Evolutionary conservation across 78 protist species (phyloP), one percentile per base, ranked within the genome.

Genomic region (Dictyostelium capitatum): DNA sequence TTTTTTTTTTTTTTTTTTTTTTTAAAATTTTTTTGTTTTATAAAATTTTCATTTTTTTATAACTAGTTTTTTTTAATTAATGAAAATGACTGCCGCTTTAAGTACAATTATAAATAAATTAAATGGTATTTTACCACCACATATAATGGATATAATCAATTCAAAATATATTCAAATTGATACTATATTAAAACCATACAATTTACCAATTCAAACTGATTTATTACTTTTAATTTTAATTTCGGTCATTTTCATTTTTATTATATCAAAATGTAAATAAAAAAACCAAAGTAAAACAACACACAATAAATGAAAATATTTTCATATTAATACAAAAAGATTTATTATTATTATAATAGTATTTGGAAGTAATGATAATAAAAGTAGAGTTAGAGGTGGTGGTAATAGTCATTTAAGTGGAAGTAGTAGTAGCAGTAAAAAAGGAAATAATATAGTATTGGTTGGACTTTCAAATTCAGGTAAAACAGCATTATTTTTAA

Each of bases 401-500:
- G 5, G 25, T 10, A 2, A 11, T 28, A 23, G 50, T 28, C 43
- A 37, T 37, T 3, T 37, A 3, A 69, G 67, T 32, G 75, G 75
- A 12, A n/a, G 50, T 25, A 25, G 50, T 17, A 12, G 25, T 10
- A 2, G n/a, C 17, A 23, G 25, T 48, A 87, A 87, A 56, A 87
- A 69, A 77, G 93, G 93, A 46, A 65, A 77, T 37, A 28, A 43
- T 37, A 19, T 87, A 14, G 43, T 47, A 12, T 10, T 87, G 3
- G 23, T 64, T 9, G 93, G 93, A 14, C 37, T 78, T 14, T 17
- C 72, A 50, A 82, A 51, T 14, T 48, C 93, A 75, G 93, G 93
- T 37, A 87, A 87, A 70, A 87, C 93, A 19, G 59, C 79, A 59
- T 54, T 87, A 25, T 79, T 87, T 37, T 51, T 64, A 17, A 59